Conservation (phyloP, 2,329 filamentous ascomycete genomes). For the Beauveria asiatica region DNA sequence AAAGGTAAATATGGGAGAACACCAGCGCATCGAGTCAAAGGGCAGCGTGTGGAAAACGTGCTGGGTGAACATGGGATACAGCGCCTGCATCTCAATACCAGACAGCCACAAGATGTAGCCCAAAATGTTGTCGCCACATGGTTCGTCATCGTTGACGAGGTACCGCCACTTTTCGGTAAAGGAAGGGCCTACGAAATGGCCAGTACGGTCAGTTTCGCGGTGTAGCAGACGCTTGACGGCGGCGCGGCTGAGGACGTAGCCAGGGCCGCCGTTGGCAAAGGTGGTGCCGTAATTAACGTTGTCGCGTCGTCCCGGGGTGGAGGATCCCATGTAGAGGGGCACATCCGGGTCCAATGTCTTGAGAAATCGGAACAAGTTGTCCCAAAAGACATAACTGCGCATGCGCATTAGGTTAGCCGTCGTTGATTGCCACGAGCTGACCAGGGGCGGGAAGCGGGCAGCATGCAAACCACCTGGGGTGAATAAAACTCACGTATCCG, state of each 20-base stretch:
- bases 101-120: slow-evolving; percentile 6
- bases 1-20: slow-evolving; percentile 12
- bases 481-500: slow-evolving; percentile 39
- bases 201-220: not conserved
- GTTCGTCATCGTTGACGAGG: slow-evolving; percentile 6
- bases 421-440: not conserved
- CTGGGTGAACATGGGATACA: slow-evolving; percentile 13
- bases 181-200: not conserved
- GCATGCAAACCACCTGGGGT: slow-evolving; percentile 20
- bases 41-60: slow-evolving; percentile 6
- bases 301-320: slow-evolving; percentile 2
- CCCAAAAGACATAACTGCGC: slow-evolving; percentile 14
- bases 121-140: slow-evolving; percentile 13
- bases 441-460: not conserved
- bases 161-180: slow-evolving; percentile 10
- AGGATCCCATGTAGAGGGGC: slow-evolving; percentile 6
- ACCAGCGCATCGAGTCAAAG: slow-evolving; percentile 12
- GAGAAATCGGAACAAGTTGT: slow-evolving; percentile 14
- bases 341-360: slow-evolving; percentile 9
- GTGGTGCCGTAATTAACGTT: not conserved
- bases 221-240: slow-evolving; percentile 13
- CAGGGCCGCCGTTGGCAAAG: slow-evolving; percentile 15
- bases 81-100: slow-evolving; percentile 11
- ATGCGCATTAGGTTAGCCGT: not conserved
- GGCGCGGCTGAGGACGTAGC: slow-evolving; percentile 13